Conservation (phyloP, 2,329 filamentous ascomycete genomes). For the Calonectria hawksworthii region DNA sequence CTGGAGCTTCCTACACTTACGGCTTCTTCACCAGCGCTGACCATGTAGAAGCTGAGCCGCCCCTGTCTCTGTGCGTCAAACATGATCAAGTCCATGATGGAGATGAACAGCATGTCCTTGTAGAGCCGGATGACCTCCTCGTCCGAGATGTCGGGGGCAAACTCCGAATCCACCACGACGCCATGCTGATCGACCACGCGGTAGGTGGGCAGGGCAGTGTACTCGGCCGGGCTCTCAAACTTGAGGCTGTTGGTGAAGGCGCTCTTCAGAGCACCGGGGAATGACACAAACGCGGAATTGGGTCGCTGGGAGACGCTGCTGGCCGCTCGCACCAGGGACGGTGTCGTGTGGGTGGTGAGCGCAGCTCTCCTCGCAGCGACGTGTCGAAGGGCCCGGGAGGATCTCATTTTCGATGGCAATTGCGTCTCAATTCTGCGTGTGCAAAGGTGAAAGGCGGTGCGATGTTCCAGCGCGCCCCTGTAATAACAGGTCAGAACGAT, state of each 20-base stretch:
- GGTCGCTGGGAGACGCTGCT: constrained; percentile 70
- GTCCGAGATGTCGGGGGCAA: constrained; percentile 78
- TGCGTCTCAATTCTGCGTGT: constrained; percentile 8
- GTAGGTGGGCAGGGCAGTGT: constrained; percentile 88
- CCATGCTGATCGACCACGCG: constrained; percentile 93
- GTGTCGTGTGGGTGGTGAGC: constrained; percentile 39
- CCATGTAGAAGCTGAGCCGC: constrained; percentile 97
- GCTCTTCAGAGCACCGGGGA: constrained; percentile 95
- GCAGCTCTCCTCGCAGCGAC: constrained; percentile 46
- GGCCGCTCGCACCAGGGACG: constrained; percentile 52
- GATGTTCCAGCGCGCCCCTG: not conserved
- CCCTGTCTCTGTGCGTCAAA: constrained; percentile 97
- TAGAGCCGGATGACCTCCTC: constrained; percentile 72
- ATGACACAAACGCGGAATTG: constrained; percentile 73
- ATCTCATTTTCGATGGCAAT: constrained; percentile 48
- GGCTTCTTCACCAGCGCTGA: constrained; percentile 93
- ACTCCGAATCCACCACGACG: constrained; percentile 80
- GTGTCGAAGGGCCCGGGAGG: constrained; percentile 48
- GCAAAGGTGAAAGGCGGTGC: not conserved
- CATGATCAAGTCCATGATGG: constrained; percentile 97
- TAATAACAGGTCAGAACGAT: constrained; percentile 24
- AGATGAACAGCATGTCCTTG: constrained; percentile 75
- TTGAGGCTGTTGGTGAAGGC: constrained; percentile 86
- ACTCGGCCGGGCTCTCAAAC: constrained; percentile 81
- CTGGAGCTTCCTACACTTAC: constrained; percentile 91